Percentiles rank a stretch among this genome's conserved stretches.
phyloP scores from a whole-genome alignment of 106 monocot species.

The Iris macrosiphon region DNA sequence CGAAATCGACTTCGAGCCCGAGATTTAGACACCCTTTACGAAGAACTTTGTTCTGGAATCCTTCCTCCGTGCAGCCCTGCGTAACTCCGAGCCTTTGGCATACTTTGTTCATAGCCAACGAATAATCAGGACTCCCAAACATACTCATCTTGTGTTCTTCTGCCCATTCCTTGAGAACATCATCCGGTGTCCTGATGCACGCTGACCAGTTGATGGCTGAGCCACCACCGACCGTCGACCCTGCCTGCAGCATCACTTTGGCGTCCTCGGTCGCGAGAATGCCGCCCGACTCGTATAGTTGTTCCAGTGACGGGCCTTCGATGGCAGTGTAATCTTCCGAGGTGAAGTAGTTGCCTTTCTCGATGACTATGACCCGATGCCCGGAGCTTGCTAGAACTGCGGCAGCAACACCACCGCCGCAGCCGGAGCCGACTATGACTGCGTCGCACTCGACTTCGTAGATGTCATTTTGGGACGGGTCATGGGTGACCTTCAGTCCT shows the following conservation, averaged over 20 bases:
- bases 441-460: conserved; percentile 62
- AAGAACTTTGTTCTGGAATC: conserved; percentile 72
- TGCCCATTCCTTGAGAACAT: conserved; percentile 65
- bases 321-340: conserved; percentile 60
- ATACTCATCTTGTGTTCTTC: conserved; percentile 30
- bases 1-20: conserved; percentile 47
- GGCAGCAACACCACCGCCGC: conserved; percentile 87
- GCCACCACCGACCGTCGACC: conserved; percentile 67
- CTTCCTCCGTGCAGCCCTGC: conserved; percentile 49
- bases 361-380: conserved; percentile 63
- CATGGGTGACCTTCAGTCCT: conserved; percentile 32
- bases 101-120: conserved; percentile 62
- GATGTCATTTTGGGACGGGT: conserved; percentile 8
- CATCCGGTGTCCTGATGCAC: conserved; percentile 45
- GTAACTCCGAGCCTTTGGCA: conserved; percentile 71
- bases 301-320: conserved; percentile 39
- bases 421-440: conserved; percentile 73
- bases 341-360: conserved; percentile 89
- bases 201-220: conserved; percentile 76
- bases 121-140: conserved; percentile 35
- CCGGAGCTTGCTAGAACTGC: conserved; percentile 64
- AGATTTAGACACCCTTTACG: conserved; percentile 77
- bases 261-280: conserved; percentile 25
- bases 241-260: conserved; percentile 44
- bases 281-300: conserved; percentile 59